phyloP scores from a whole-genome alignment of 2,329 filamentous ascomycete species.

The Botrytis sinoallii region DNA sequence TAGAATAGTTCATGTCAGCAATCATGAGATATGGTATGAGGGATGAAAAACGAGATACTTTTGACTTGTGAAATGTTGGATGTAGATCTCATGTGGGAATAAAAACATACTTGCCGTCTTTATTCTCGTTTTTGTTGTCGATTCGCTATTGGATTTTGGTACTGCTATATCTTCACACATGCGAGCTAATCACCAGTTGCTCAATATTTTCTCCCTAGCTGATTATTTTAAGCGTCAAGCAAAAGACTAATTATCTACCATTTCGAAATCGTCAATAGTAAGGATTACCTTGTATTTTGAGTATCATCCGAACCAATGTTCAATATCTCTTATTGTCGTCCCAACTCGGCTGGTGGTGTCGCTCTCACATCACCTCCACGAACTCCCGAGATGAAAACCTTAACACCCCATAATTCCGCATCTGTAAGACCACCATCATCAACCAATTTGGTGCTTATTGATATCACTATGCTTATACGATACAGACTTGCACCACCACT shows the following conservation, averaged over 20 bases:
- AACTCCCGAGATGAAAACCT: no score
- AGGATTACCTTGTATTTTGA: not conserved
- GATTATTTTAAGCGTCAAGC: fast-evolving
- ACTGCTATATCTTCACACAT: not conserved
- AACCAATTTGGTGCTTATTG: not conserved
- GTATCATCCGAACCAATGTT: not conserved
- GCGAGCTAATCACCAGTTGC: not conserved
- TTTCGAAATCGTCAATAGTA: not conserved
- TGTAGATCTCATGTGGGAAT: not conserved
- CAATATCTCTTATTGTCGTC: not conserved
- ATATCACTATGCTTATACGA: not conserved
- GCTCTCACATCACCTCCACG: fast-evolving
- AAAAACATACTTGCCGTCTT: not conserved
- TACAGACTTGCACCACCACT: not conserved
- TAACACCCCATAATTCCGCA: not conserved
- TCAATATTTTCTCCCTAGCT: not conserved
- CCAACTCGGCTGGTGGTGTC: no score
- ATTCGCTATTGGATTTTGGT: not conserved
- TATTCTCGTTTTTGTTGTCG: not conserved
- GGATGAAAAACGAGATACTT: not conserved
- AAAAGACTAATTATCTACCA: not conserved
- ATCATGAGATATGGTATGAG: not conserved
- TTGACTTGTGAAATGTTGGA: not conserved
- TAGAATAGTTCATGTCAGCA: fast-evolving
- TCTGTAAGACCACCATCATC: not conserved